Evolutionary conservation across 371 early-diverging fungal genomes (phyloP).

Genomic region (Rhizopus stolonifer): DNA sequence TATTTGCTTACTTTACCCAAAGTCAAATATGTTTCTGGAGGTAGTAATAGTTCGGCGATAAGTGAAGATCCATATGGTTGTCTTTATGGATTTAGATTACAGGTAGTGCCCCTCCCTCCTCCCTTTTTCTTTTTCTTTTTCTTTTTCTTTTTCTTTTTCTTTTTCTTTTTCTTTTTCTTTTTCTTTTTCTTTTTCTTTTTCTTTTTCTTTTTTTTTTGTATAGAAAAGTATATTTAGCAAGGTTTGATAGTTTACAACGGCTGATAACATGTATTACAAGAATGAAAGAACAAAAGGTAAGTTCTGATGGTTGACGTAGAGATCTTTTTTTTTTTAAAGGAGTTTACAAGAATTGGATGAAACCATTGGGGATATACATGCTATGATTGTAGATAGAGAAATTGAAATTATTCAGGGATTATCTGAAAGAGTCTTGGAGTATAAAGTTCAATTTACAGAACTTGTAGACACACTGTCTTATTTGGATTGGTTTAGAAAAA

Average conservation of each 20-base stretch:
- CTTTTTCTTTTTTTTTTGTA: neutral
- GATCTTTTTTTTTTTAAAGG: neutral
- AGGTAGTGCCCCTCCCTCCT: too few species aligned
- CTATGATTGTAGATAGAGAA: constrained; percentile 70
- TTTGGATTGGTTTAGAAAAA: constrained; percentile 83
- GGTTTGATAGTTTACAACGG: constrained; percentile 76
- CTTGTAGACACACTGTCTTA: constrained; percentile 56
- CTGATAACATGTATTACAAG: constrained; percentile 71
- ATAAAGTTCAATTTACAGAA: constrained; percentile 31
- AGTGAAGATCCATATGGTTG: constrained; percentile 1
- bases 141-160: neutral
- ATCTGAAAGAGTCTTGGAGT: constrained; percentile 51
- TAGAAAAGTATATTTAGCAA: too few species aligned
- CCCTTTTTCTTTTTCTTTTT: constrained; percentile 1
- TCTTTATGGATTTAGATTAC: constrained; percentile 23
- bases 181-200: neutral
- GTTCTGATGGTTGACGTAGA: too few species aligned
- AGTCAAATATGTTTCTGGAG: constrained; percentile 33
- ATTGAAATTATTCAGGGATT: constrained; percentile 71
- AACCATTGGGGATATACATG: constrained; percentile 74
- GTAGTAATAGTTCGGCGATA: constrained; percentile 26
- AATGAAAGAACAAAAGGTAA: constrained; percentile 63
- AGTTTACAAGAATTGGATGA: constrained; percentile 61
- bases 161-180: neutral
- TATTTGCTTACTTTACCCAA: constrained; percentile 72